Evolutionary conservation across 2,329 filamentous ascomycete genomes (phyloP).

Genomic region (Fusarium sp.): DNA sequence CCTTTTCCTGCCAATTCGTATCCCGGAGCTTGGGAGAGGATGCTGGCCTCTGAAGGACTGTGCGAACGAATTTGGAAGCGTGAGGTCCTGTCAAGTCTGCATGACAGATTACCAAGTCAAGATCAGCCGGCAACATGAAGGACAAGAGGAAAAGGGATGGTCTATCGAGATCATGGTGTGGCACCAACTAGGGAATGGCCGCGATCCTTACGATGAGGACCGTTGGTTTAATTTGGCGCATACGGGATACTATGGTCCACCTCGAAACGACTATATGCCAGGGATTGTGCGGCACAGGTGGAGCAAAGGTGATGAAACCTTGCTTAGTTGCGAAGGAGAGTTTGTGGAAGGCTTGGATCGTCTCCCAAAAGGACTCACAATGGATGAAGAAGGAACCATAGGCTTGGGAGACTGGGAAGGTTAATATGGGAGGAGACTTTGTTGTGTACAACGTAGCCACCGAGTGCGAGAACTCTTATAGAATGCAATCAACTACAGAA

Average conservation of each 20-base stretch:
- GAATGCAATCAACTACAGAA: not conserved
- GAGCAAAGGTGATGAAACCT: not conserved
- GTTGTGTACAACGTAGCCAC: not conserved
- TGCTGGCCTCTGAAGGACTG: not conserved
- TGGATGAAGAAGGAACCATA: not conserved
- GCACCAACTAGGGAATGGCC: not conserved
- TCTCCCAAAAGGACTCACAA: not conserved
- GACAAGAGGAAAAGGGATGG: not conserved
- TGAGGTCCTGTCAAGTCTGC: not conserved
- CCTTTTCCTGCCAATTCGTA: not conserved
- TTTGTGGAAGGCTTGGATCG: not conserved
- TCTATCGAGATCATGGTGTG: not conserved
- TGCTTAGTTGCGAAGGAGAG: not conserved
- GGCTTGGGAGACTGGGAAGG: not conserved
- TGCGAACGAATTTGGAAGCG: not conserved
- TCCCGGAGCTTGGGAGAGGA: not conserved
- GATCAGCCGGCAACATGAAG: not conserved
- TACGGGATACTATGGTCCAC: not conserved
- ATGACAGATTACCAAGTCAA: not conserved
- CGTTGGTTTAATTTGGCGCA: not conserved
- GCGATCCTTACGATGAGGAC: not conserved
- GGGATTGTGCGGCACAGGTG: not conserved
- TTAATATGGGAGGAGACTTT: not conserved
- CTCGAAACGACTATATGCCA: not conserved
- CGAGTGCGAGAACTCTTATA: not conserved